Evolutionary conservation across 306 rosid species (phyloP).

Genomic region (Alnus rubra): DNA sequence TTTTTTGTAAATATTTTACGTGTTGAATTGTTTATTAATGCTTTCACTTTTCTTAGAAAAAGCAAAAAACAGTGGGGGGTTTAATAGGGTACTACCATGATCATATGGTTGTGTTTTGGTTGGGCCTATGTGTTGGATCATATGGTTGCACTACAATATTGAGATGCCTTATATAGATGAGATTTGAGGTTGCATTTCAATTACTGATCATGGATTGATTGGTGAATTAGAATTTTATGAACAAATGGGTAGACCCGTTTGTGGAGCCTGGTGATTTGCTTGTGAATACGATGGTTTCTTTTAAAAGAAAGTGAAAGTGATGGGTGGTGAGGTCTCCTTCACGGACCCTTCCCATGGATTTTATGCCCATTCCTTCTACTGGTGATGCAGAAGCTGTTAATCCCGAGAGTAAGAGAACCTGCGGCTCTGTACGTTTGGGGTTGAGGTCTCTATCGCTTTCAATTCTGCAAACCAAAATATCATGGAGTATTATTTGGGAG

Average conservation of each 20-base stretch:
- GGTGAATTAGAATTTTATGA: too few species aligned
- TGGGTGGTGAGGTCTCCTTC: background rate
- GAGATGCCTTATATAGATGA: too few species aligned
- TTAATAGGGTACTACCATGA: background rate
- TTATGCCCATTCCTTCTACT: background rate
- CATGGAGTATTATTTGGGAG: background rate
- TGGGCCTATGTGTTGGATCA: background rate
- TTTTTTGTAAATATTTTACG: too few species aligned
- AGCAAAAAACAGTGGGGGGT: too few species aligned
- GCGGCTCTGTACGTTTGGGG: background rate
- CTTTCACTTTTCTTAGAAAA: too few species aligned
- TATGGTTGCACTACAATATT: background rate
- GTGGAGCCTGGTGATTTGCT: background rate
- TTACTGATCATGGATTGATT: too few species aligned
- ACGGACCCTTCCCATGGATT: background rate
- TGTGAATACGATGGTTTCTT: background rate
- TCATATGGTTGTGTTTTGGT: background rate
- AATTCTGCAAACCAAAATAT: background rate
- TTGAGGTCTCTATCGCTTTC: too few species aligned
- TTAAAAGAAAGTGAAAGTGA: background rate
- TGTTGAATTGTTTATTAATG: too few species aligned
- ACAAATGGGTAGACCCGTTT: too few species aligned
- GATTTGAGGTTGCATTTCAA: too few species aligned
- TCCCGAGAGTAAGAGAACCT: background rate
- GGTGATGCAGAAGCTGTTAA: background rate